phyloP scores from a whole-genome alignment of 139 green algal species.

The Parachlorella kessleri region DNA sequence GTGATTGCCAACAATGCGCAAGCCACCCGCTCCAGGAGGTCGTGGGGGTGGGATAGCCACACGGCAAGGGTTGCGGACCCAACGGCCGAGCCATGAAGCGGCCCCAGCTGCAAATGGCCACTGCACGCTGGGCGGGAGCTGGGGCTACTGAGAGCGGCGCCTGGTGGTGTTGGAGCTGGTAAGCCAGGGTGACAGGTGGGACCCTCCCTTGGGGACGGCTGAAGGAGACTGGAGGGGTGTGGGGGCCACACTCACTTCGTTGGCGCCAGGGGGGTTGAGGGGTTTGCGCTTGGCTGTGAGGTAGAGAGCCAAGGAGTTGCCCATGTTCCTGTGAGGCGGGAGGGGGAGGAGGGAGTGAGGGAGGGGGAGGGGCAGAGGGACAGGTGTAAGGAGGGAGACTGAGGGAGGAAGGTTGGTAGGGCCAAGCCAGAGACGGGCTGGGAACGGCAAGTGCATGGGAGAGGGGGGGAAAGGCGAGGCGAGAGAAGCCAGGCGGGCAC shows the following conservation, averaged over 20 bases:
- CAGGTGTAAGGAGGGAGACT: background rate
- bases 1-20: too few species aligned
- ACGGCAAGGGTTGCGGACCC: too few species aligned
- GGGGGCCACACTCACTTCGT: background rate
- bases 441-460: background rate
- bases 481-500: background rate
- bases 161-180: too few species aligned
- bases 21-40: too few species aligned
- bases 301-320: conserved; percentile 33
- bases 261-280: background rate
- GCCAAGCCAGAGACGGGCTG: background rate
- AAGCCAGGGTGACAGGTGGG: too few species aligned
- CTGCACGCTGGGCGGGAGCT: too few species aligned
- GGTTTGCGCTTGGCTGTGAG: conserved; percentile 29
- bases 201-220: too few species aligned
- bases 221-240: background rate
- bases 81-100: too few species aligned
- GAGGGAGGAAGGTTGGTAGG: background rate
- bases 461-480: background rate
- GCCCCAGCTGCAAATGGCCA: too few species aligned
- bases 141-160: too few species aligned
- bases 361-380: background rate
- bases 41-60: too few species aligned
- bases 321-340: conserved; percentile 21
- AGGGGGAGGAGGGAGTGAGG: background rate